Evolutionary conservation across 208 protist genomes (phyloP).

Genomic region (Leishmania braziliensis): DNA sequence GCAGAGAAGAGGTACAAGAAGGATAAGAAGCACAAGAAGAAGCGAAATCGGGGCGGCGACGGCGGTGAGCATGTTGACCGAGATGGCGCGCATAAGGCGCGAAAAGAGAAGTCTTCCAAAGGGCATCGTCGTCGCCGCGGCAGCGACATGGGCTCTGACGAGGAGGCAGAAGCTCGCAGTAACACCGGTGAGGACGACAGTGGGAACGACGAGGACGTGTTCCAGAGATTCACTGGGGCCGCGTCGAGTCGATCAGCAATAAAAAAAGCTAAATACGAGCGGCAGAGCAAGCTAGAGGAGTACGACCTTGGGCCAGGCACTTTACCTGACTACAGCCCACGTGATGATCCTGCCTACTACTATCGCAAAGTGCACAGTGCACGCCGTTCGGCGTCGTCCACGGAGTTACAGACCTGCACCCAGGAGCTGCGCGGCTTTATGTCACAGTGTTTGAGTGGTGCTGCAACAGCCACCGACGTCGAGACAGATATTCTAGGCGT

Average conservation of each 20-base stretch:
- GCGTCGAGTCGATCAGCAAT: conserved; percentile 21
- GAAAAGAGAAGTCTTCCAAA: conserved; percentile 22
- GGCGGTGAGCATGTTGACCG: not conserved
- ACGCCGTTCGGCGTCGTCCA: conserved; percentile 31
- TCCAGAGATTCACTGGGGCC: conserved; percentile 24
- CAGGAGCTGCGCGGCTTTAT: conserved; percentile 16
- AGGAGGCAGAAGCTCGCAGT: conserved; percentile 8
- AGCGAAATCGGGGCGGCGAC: not conserved
- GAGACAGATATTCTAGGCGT: conserved; percentile 40
- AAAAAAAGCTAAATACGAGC: conserved; percentile 28
- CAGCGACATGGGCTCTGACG: not conserved
- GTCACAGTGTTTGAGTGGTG: conserved; percentile 15
- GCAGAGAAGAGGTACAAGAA: conserved; percentile 18
- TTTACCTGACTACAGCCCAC: conserved; percentile 23
- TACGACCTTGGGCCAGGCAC: conserved; percentile 35
- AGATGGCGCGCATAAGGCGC: not conserved
- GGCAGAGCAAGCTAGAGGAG: conserved; percentile 40
- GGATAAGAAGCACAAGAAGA: conserved; percentile 35
- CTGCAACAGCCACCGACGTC: conserved; percentile 10
- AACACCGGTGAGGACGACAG: conserved; percentile 20
- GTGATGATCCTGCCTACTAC: conserved; percentile 44
- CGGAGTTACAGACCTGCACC: conserved; percentile 25
- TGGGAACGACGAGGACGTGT: conserved; percentile 12
- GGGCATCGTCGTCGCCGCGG: conserved; percentile 14
- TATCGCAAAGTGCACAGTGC: conserved; percentile 36